Evolutionary conservation across 148 eudicot species (phyloP).

Genomic region (Polygonum aviculare): DNA sequence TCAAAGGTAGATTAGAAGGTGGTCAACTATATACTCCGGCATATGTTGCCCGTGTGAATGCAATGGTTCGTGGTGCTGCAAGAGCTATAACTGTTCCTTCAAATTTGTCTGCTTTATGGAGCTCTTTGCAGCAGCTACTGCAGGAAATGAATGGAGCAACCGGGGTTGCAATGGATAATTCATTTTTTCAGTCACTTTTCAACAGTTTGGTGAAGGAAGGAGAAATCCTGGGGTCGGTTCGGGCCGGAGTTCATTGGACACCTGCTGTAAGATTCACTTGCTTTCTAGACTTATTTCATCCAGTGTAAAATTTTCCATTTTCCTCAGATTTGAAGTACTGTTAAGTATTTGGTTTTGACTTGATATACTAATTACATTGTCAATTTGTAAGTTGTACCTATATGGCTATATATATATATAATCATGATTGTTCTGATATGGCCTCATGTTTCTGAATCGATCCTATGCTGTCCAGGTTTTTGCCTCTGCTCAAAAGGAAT

Average conservation of each 20-base stretch:
- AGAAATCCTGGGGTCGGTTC: constrained; percentile 81
- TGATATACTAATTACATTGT: background rate
- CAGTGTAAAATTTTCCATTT: background rate
- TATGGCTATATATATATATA: too few species aligned
- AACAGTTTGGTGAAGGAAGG: constrained; percentile 74
- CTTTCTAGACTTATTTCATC: background rate
- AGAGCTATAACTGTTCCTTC: constrained; percentile 84
- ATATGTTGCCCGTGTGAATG: constrained; percentile 80
- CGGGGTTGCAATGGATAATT: constrained; percentile 81
- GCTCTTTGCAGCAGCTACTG: constrained; percentile 73
- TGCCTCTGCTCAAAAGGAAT: constrained; percentile 88
- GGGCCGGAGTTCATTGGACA: constrained; percentile 99
- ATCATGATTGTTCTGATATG: background rate
- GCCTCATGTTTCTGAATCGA: background rate
- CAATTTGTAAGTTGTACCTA: background rate
- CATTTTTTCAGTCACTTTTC: constrained; percentile 88
- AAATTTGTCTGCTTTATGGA: constrained; percentile 80
- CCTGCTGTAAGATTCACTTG: constrained; percentile 49
- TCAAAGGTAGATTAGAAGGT: constrained; percentile 96
- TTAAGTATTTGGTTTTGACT: background rate
- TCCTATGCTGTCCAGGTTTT: constrained; percentile 46
- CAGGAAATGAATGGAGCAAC: constrained; percentile 84
- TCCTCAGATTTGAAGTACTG: background rate
- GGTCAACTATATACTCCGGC: constrained; percentile 96
- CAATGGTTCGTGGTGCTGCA: constrained; percentile 97